These are phyloP conservation scores for Rugonectria rugulosa DNA, from an alignment of 2,329 filamentous ascomycete genomes.

Conservation along the genomic window DNA sequence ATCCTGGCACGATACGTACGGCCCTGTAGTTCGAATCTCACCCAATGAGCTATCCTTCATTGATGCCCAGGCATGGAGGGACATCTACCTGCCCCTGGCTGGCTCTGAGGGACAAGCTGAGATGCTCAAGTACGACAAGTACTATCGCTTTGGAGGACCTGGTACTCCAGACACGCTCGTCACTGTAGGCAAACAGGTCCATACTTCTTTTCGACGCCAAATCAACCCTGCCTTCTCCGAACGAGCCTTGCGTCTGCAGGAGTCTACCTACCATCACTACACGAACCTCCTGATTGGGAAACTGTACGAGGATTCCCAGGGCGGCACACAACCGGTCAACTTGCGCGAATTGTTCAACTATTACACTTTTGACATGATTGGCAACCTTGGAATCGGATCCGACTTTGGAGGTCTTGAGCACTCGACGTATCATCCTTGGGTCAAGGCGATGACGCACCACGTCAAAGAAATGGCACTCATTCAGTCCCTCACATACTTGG, in stretches of 20 bases:
- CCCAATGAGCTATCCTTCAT: slow-evolving; percentile 2
- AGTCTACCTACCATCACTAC: slow-evolving; percentile 3
- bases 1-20: slow-evolving; percentile 1
- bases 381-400: slow-evolving; percentile 38
- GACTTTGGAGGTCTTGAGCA: slow-evolving; percentile 35
- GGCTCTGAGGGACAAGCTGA: neutral
- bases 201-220: neutral
- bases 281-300: slow-evolving; percentile 1
- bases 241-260: slow-evolving; percentile 1
- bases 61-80: neutral
- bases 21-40: neutral
- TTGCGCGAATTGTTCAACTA: slow-evolving; percentile 39
- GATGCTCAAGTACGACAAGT: neutral
- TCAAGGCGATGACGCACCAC: slow-evolving; percentile 31
- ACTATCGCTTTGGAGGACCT: neutral
- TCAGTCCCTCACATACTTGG: neutral
- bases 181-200: neutral
- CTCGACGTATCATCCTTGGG: slow-evolving; percentile 38
- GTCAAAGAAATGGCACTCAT: slow-evolving; percentile 19
- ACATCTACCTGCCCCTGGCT: neutral
- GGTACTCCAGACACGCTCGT: neutral
- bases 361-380: slow-evolving; percentile 40
- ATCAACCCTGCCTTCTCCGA: slow-evolving; percentile 5
- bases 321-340: slow-evolving; percentile 19
- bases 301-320: slow-evolving; percentile 1